Conservation (phyloP, 208 protist species). For the Leishmania gerbilli region DNA sequence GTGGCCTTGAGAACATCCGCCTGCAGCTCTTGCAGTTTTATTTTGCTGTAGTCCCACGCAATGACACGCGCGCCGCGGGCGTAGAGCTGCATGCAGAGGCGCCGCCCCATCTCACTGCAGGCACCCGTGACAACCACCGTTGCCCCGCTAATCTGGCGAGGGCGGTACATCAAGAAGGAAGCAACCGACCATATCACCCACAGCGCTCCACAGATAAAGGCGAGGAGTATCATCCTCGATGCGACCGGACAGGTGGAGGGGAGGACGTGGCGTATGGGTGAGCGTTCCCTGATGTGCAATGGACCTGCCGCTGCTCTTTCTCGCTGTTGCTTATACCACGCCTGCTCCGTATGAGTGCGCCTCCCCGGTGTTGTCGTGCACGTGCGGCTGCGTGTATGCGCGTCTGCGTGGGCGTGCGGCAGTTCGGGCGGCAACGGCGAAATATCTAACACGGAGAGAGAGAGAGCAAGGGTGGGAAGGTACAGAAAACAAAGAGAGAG, state of each 20-base stretch:
- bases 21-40: slow-evolving; percentile 53
- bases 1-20: slow-evolving; percentile 29
- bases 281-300: background rate
- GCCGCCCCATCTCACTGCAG: slow-evolving; percentile 44
- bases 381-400: background rate
- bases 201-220: slow-evolving; percentile 44
- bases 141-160: slow-evolving; percentile 37
- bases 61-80: slow-evolving; percentile 46
- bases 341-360: background rate
- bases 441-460: background rate
- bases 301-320: background rate
- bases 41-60: slow-evolving; percentile 63
- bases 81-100: slow-evolving; percentile 49
- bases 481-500: background rate
- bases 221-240: slow-evolving; percentile 60
- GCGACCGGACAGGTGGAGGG: background rate
- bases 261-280: slow-evolving; percentile 1
- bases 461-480: background rate
- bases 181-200: slow-evolving; percentile 60
- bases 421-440: background rate
- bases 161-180: slow-evolving; percentile 42
- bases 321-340: background rate
- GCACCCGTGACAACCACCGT: slow-evolving; percentile 69
- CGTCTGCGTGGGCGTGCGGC: background rate
- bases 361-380: background rate